Percentiles rank a stretch among this genome's conserved stretches.
These are phyloP conservation scores for Mortierella polycephala DNA, from an alignment of 371 early-diverging fungal species.

Conservation along the genomic window DNA sequence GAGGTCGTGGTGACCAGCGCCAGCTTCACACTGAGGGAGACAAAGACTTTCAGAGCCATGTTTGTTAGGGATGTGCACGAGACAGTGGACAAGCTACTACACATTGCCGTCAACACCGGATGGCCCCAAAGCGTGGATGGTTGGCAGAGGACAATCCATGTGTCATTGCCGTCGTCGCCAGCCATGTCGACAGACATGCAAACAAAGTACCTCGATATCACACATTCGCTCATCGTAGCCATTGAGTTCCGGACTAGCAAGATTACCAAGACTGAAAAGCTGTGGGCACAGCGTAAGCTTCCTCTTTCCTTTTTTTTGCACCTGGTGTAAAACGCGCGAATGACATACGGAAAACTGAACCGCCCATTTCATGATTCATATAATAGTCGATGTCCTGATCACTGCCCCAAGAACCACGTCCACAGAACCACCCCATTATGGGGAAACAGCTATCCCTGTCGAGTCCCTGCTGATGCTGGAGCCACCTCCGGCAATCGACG, in stretches of 20 bases:
- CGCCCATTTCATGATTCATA: neutral
- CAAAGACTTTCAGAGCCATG: conserved; percentile 21
- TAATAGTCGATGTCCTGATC: conserved; percentile 15
- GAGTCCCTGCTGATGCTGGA: conserved; percentile 11
- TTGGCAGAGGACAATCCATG: conserved; percentile 26
- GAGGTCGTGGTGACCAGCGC: conserved; percentile 4
- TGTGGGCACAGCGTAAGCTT: conserved; percentile 19
- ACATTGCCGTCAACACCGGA: conserved; percentile 17
- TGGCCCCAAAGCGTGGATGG: conserved; percentile 17
- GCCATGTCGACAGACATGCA: conserved; percentile 15
- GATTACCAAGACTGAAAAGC: conserved; percentile 18
- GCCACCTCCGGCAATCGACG: conserved; percentile 18
- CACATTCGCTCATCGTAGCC: conserved; percentile 9
- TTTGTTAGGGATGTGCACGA: conserved; percentile 20
- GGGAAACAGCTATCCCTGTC: conserved; percentile 7
- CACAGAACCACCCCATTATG: conserved; percentile 19
- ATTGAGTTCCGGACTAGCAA: conserved; percentile 17
- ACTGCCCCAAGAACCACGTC: conserved; percentile 19
- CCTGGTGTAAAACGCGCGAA: neutral
- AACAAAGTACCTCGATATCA: conserved; percentile 27
- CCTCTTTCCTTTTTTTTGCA: neutral
- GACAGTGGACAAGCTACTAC: conserved; percentile 15
- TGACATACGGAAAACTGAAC: conserved; percentile 1
- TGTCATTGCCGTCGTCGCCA: conserved; percentile 27
- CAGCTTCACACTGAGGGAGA: conserved; percentile 22